Conservation (phyloP, 2,329 filamentous ascomycete genomes). For the Arthroderma sp. region DNA sequence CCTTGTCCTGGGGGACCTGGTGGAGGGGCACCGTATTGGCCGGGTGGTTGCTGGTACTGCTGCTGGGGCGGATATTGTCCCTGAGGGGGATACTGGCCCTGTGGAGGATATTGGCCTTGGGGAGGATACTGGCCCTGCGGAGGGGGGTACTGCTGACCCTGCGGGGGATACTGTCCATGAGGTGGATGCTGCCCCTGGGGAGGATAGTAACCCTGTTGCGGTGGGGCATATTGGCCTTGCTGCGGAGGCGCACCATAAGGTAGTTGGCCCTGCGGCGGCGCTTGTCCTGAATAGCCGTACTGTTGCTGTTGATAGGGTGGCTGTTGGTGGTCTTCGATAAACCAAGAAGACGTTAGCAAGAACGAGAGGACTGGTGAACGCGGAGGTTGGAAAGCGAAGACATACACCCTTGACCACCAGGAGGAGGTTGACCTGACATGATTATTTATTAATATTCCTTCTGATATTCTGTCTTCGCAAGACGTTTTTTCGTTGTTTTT, state of each 20-base stretch:
- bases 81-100: slow-evolving; percentile 4
- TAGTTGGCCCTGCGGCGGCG: slow-evolving; percentile 1
- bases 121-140: slow-evolving; percentile 7
- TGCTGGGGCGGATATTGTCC: slow-evolving; percentile 4
- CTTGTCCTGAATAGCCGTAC: background rate
- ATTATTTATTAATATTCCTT: no score
- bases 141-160: slow-evolving; percentile 6
- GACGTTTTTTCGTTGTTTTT: no score
- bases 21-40: slow-evolving; percentile 2
- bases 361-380: no score
- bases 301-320: background rate
- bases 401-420: no score
- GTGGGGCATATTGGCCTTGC: slow-evolving; percentile 7
- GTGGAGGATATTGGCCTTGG: slow-evolving; percentile 5
- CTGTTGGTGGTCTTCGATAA: background rate
- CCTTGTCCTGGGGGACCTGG: slow-evolving; percentile 5
- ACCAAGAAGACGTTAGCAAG: no score
- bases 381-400: no score
- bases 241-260: slow-evolving; percentile 5
- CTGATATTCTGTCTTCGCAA: no score
- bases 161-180: slow-evolving; percentile 8
- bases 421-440: no score
- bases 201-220: slow-evolving; percentile 9
- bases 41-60: slow-evolving; percentile 1
- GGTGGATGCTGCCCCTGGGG: slow-evolving; percentile 9